phyloP scores from a whole-genome alignment of 192 early-diverging fungal species.

The Neocallimastix lanati region DNA sequence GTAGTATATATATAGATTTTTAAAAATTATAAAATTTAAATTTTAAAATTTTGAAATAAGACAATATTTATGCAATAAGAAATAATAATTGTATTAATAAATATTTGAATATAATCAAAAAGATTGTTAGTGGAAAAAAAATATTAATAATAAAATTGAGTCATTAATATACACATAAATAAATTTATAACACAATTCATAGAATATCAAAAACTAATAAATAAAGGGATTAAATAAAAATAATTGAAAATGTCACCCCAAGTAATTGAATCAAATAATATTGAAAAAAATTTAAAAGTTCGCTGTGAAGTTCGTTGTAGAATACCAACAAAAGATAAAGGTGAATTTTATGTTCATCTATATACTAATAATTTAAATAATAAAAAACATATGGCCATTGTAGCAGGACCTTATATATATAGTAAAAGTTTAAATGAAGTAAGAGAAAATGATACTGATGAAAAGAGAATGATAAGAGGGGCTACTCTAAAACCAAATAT shows the following conservation, averaged over 20 bases:
- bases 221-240: too few species aligned
- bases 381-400: slow-evolving; percentile 87
- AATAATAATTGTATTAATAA: too few species aligned
- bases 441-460: slow-evolving; percentile 48
- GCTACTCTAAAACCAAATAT: slow-evolving; percentile 18
- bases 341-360: slow-evolving; percentile 63
- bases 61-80: too few species aligned
- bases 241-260: background rate
- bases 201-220: too few species aligned
- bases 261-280: background rate
- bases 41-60: too few species aligned
- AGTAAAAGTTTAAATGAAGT: slow-evolving; percentile 43
- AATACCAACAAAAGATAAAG: slow-evolving; percentile 56
- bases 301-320: slow-evolving; percentile 51
- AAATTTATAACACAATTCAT: too few species aligned
- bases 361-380: slow-evolving; percentile 68
- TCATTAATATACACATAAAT: too few species aligned
- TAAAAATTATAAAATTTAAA: too few species aligned
- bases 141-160: too few species aligned
- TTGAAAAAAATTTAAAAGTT: background rate
- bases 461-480: slow-evolving; percentile 65
- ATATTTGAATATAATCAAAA: too few species aligned
- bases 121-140: too few species aligned
- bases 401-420: slow-evolving; percentile 70
- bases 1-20: too few species aligned